Conservation (phyloP, 2,329 filamentous ascomycete genomes). For the Monosporascus sp. region DNA sequence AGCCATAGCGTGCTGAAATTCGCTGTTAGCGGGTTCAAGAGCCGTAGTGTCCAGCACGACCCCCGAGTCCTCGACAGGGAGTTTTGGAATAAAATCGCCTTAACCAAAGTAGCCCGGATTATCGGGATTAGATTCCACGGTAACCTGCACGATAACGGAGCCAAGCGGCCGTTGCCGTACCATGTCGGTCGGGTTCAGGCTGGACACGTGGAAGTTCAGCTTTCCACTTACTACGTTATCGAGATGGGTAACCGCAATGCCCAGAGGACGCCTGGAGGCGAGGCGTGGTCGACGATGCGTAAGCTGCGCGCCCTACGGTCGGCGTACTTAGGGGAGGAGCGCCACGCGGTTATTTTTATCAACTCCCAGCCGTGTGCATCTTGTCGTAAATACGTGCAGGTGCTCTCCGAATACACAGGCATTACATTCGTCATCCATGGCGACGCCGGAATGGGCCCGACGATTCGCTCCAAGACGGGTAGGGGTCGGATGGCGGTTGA, state of each 20-base stretch:
- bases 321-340: slow-evolving; percentile 2
- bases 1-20: slow-evolving; percentile 11
- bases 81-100: slow-evolving; percentile 14
- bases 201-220: slow-evolving; percentile 19
- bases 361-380: slow-evolving; percentile 16
- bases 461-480: background rate
- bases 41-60: slow-evolving; percentile 3
- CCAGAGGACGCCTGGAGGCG: background rate
- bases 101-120: slow-evolving; percentile 11
- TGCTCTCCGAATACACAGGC: slow-evolving; percentile 11
- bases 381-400: slow-evolving; percentile 15
- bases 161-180: background rate
- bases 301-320: slow-evolving; percentile 7
- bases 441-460: slow-evolving; percentile 12
- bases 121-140: slow-evolving; percentile 15
- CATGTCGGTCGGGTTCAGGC: slow-evolving; percentile 18
- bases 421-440: slow-evolving; percentile 10
- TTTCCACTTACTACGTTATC: slow-evolving; percentile 12
- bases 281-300: slow-evolving; percentile 5
- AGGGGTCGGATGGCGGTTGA: background rate
- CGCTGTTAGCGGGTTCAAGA: slow-evolving; percentile 14
- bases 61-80: slow-evolving; percentile 10
- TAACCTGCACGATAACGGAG: slow-evolving; percentile 13
- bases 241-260: background rate
- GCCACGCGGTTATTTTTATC: slow-evolving; percentile 14